Conservation (phyloP, 2,329 filamentous ascomycete species). For the Claviceps spartinae region DNA sequence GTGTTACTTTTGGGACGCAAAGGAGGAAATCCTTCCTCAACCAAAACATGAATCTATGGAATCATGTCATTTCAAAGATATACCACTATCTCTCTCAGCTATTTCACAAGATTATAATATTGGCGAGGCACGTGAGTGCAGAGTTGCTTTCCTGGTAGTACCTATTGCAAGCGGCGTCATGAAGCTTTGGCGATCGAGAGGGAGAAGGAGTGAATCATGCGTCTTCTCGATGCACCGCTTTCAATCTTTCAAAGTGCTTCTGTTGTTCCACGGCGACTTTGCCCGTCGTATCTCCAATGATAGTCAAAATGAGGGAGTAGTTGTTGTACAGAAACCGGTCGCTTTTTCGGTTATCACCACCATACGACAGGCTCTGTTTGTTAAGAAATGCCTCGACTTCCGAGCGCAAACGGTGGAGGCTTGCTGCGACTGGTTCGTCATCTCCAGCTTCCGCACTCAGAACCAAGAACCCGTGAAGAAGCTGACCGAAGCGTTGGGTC, state of each 20-base stretch:
- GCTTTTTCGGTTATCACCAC: conserved; percentile 61
- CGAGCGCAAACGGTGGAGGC: conserved; percentile 58
- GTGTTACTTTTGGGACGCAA: not conserved
- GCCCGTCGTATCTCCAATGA: conserved; percentile 65
- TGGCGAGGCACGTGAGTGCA: not conserved
- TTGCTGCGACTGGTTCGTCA: conserved; percentile 80
- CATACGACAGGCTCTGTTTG: conserved; percentile 61
- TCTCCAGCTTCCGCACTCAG: conserved; percentile 86
- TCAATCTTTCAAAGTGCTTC: conserved; percentile 57
- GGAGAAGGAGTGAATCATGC: conserved; percentile 1
- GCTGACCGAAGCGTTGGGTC: conserved; percentile 90
- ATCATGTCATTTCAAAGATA: not conserved
- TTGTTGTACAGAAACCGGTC: conserved; percentile 92
- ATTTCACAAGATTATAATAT: not conserved
- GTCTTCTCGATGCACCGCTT: conserved; percentile 40
- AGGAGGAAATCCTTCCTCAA: not conserved
- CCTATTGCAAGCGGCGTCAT: not conserved
- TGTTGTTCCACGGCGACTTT: conserved; percentile 64
- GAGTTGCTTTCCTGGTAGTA: not conserved
- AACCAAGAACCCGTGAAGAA: conserved; percentile 70
- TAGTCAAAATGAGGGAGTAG: conserved; percentile 86
- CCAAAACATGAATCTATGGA: not conserved
- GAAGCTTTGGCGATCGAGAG: not conserved
- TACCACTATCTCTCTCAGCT: not conserved
- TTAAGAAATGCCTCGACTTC: conserved; percentile 77